Percentiles rank a stretch among this genome's conserved stretches.
phyloP scores from a whole-genome alignment of 2,329 filamentous ascomycete species.

The Fusarium dlaminii region DNA sequence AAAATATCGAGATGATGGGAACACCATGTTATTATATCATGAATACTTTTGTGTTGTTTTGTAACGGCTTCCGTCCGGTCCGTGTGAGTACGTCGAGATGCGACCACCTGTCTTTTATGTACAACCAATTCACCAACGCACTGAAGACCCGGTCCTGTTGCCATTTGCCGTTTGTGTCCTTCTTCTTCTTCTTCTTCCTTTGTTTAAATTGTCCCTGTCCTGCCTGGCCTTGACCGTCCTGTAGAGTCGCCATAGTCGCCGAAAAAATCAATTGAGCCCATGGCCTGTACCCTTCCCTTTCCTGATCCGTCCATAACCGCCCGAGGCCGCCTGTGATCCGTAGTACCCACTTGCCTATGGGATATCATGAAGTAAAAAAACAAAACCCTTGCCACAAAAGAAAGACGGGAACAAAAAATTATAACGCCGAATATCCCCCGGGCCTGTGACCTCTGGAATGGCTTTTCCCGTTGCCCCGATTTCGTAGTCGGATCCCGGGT shows the following conservation, averaged over 20 bases:
- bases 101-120: constrained; percentile 26
- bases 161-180: constrained; percentile 34
- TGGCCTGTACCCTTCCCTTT: constrained; percentile 26
- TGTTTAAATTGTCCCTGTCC: constrained; percentile 16
- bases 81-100: constrained; percentile 14
- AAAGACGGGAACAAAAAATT: constrained; percentile 30
- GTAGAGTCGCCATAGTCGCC: constrained; percentile 32
- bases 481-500: constrained; percentile 9
- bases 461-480: constrained; percentile 23
- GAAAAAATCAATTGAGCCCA: constrained; percentile 30
- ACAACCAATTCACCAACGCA: constrained; percentile 31
- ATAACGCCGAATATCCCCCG: constrained; percentile 40
- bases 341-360: constrained; percentile 40
- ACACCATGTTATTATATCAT: constrained; percentile 31
- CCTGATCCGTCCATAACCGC: constrained; percentile 36
- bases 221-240: constrained; percentile 21
- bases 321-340: constrained; percentile 31
- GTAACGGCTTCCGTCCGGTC: constrained; percentile 16
- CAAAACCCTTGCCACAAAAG: constrained; percentile 35
- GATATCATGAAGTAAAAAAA: constrained; percentile 42
- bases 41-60: constrained; percentile 26
- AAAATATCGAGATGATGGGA: constrained; percentile 6
- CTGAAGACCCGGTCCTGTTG: constrained; percentile 36
- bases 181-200: constrained; percentile 1
- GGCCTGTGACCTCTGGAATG: constrained; percentile 18